Evolutionary conservation across 2,329 filamentous ascomycete species (phyloP).

Genomic region (Trichoderma lentiforme): DNA sequence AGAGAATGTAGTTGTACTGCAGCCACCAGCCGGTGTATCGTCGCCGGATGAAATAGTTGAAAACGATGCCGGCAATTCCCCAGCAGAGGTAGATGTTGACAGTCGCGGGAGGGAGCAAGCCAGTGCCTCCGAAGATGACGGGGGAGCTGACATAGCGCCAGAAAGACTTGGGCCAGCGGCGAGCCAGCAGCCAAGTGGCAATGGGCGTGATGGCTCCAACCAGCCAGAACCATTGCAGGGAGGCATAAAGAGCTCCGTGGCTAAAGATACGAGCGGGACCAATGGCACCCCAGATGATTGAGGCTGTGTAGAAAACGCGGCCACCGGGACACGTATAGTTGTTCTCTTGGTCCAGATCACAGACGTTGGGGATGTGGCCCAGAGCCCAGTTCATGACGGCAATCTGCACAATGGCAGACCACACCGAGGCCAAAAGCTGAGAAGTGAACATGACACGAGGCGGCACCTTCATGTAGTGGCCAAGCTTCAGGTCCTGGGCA

Average conservation of each 20-base stretch:
- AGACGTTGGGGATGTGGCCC: slow-evolving; percentile 60
- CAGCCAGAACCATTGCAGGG: slow-evolving; percentile 69
- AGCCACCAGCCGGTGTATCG: slow-evolving; percentile 71
- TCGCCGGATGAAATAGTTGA: slow-evolving; percentile 66
- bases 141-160: slow-evolving; percentile 67
- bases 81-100: slow-evolving; percentile 69
- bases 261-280: slow-evolving; percentile 69
- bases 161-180: slow-evolving; percentile 57
- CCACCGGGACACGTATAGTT: slow-evolving; percentile 56
- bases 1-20: slow-evolving; percentile 74
- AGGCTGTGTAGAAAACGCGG: slow-evolving; percentile 63
- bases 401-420: slow-evolving; percentile 61
- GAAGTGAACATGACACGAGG: slow-evolving; percentile 60
- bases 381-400: slow-evolving; percentile 65
- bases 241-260: slow-evolving; percentile 57
- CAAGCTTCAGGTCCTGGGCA: slow-evolving; percentile 63
- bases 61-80: slow-evolving; percentile 63
- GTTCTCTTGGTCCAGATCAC: slow-evolving; percentile 49
- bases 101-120: slow-evolving; percentile 64
- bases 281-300: slow-evolving; percentile 70
- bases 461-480: slow-evolving; percentile 66
- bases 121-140: slow-evolving; percentile 63
- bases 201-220: slow-evolving; percentile 62
- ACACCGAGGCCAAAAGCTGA: slow-evolving; percentile 57
- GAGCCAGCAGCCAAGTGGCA: slow-evolving; percentile 59